phyloP scores from a whole-genome alignment of 257 asterid species.

The Hygrophila difformis region DNA sequence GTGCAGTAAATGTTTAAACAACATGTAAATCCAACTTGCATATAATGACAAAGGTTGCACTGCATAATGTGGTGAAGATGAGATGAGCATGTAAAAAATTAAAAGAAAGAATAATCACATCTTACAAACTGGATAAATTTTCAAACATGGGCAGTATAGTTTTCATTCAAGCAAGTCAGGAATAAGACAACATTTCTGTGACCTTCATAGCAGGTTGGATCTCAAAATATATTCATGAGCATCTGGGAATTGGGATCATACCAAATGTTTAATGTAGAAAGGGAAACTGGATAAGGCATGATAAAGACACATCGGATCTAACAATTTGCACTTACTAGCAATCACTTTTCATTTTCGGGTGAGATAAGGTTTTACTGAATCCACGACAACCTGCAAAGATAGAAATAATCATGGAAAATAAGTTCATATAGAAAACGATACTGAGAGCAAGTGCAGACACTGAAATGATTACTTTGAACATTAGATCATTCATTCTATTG shows the following conservation, averaged over 20 bases:
- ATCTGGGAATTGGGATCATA: not conserved
- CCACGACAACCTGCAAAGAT: slow-evolving; percentile 83
- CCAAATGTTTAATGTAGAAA: too few species aligned
- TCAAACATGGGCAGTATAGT: too few species aligned
- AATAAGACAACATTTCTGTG: too few species aligned
- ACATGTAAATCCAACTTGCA: not conserved
- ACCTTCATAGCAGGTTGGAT: slow-evolving; percentile 14
- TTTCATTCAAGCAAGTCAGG: too few species aligned
- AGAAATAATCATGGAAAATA: not conserved
- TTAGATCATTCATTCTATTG: too few species aligned
- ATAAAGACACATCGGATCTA: slow-evolving; percentile 4
- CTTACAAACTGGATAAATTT: too few species aligned
- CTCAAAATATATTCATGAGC: slow-evolving; percentile 11
- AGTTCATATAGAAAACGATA: not conserved
- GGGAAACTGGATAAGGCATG: not conserved
- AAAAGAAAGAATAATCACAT: too few species aligned
- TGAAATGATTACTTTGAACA: not conserved
- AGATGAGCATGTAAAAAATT: slow-evolving; percentile 5
- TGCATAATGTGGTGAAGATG: not conserved
- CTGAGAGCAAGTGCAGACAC: not conserved
- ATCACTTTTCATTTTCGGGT: slow-evolving; percentile 40
- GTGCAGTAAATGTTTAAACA: slow-evolving; percentile 12
- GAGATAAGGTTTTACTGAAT: slow-evolving; percentile 76
- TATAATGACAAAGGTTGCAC: not conserved
- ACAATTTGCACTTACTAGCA: slow-evolving; percentile 13